phyloP scores from a whole-genome alignment of 2,329 filamentous ascomycete genomes.

The Fusarium domesticum region DNA sequence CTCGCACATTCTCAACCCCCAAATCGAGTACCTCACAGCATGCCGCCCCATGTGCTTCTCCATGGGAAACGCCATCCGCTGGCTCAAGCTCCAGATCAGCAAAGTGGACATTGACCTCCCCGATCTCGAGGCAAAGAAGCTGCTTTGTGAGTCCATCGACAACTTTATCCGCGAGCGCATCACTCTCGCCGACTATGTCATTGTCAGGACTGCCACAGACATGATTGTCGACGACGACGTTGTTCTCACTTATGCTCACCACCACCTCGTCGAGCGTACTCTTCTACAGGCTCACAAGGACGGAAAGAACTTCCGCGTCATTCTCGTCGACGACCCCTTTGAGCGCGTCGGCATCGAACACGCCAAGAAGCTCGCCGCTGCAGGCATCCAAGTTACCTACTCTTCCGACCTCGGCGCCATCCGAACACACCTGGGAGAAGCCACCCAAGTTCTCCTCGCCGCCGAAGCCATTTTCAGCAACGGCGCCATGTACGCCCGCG shows the following conservation, averaged over 20 bases:
- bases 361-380: conserved; percentile 63
- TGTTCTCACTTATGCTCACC: conserved; percentile 82
- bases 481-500: conserved; percentile 81
- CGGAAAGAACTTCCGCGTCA: conserved; percentile 77
- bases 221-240: conserved; percentile 78
- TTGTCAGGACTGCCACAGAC: conserved; percentile 70
- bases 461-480: conserved; percentile 96
- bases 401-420: conserved; percentile 72
- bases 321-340: conserved; percentile 71
- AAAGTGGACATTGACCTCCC: conserved; percentile 83
- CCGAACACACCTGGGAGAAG: conserved; percentile 64
- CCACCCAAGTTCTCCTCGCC: conserved; percentile 77
- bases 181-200: conserved; percentile 80
- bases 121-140: conserved; percentile 76
- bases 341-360: conserved; percentile 55
- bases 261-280: conserved; percentile 79
- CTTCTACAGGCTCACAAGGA: conserved; percentile 67
- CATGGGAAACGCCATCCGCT: conserved; percentile 95
- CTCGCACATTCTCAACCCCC: conserved; percentile 84
- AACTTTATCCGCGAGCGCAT: conserved; percentile 88
- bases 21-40: conserved; percentile 91
- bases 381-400: conserved; percentile 77
- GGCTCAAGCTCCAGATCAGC: conserved; percentile 88
- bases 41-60: conserved; percentile 95
- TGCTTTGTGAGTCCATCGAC: conserved; percentile 78